A percentile compares a stretch with the other conserved stretches of the same genome.
phyloP scores from a whole-genome alignment of 306 rosid genomes.

The Vachellia collinsii region DNA sequence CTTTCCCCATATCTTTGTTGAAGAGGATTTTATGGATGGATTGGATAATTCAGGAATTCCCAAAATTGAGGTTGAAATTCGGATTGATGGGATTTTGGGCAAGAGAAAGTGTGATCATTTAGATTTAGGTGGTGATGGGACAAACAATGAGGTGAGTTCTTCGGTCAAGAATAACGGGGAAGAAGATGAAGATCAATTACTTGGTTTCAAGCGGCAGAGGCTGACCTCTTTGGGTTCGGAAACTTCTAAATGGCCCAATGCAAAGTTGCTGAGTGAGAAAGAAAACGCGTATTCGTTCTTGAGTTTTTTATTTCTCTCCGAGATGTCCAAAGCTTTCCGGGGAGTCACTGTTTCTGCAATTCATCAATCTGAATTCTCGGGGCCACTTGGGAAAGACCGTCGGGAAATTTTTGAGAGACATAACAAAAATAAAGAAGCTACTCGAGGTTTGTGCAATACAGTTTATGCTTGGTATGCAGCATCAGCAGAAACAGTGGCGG shows the following conservation, averaged over 20 bases:
- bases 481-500: conserved; percentile 38
- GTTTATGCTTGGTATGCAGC: conserved; percentile 65
- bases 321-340: conserved; percentile 37
- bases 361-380: conserved; percentile 47
- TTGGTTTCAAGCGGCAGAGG: conserved; percentile 40
- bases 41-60: conserved; percentile 12
- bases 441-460: conserved; percentile 52
- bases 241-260: conserved; percentile 45
- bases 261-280: conserved; percentile 39
- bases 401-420: conserved; percentile 43
- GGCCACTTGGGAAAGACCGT: conserved; percentile 48
- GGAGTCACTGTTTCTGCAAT: conserved; percentile 42
- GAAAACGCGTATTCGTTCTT: conserved; percentile 32
- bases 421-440: conserved; percentile 39
- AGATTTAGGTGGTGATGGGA: conserved; percentile 25
- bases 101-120: conserved; percentile 39
- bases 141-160: conserved; percentile 53
- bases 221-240: conserved; percentile 16
- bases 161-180: conserved; percentile 4
- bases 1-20: conserved; percentile 53
- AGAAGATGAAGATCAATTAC: not conserved
- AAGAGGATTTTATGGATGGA: conserved; percentile 37
- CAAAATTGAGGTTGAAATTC: conserved; percentile 41
- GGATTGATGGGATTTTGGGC: conserved; percentile 32
- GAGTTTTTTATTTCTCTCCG: conserved; percentile 41